Conservation (phyloP, 2,329 filamentous ascomycete genomes). For the Pyrenochaeta sp. region DNA sequence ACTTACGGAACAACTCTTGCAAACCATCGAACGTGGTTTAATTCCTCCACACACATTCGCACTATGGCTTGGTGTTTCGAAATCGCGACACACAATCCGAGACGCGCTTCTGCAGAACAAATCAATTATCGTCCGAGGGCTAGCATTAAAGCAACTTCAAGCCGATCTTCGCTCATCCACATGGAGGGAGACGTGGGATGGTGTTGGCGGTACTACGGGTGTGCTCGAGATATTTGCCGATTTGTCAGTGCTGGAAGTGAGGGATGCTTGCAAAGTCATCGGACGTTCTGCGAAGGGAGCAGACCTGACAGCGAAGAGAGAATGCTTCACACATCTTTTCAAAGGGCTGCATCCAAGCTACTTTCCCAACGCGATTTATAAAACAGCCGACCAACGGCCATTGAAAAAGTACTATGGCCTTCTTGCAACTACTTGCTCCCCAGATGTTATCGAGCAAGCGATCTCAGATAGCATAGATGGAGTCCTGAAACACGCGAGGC, state of each 20-base stretch:
- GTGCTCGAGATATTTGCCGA: constrained; percentile 31
- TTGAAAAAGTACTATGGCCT: constrained; percentile 25
- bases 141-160: constrained; percentile 28
- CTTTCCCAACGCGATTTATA: constrained; percentile 18
- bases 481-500: constrained; percentile 9
- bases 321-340: constrained; percentile 28
- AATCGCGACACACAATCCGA: constrained; percentile 25
- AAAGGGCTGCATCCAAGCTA: constrained; percentile 27
- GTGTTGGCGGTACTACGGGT: constrained; percentile 33
- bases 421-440: too few species aligned
- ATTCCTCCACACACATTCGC: constrained; percentile 26
- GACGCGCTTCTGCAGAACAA: constrained; percentile 31
- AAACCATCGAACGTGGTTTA: constrained; percentile 23
- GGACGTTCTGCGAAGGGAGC: constrained; percentile 6
- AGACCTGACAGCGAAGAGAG: constrained; percentile 19
- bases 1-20: constrained; percentile 13
- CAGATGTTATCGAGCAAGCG: too few species aligned
- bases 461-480: constrained; percentile 6
- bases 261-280: constrained; percentile 26
- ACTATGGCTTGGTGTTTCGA: constrained; percentile 36
- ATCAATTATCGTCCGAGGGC: constrained; percentile 29
- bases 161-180: constrained; percentile 19
- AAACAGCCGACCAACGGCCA: constrained; percentile 26
- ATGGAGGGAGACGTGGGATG: constrained; percentile 41
- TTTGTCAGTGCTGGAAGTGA: constrained; percentile 37